phyloP scores from a whole-genome alignment of 495 filamentous ascomycete genomes.

The Podospora fimiseda region DNA sequence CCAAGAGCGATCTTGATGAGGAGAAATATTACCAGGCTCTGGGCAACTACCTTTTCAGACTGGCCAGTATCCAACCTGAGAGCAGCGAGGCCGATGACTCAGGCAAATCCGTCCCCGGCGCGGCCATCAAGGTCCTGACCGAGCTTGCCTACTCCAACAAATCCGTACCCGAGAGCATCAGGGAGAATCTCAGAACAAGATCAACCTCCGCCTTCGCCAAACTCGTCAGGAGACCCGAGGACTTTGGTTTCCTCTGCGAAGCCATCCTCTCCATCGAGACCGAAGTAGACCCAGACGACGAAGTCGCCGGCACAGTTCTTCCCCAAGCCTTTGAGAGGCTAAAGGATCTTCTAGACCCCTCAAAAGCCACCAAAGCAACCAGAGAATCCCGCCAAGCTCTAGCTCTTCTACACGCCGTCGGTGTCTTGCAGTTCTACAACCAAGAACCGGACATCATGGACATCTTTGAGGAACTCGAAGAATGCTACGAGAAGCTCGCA shows the following conservation, averaged over 20 bases:
- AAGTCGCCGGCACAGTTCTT: constrained; percentile 49
- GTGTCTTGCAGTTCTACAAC: constrained; percentile 82
- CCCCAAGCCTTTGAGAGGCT: constrained; percentile 59
- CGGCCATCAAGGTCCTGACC: constrained; percentile 39
- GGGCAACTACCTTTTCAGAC: constrained; percentile 49
- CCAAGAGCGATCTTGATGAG: constrained; percentile 27
- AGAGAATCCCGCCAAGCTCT: constrained; percentile 52
- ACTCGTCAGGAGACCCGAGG: constrained; percentile 56
- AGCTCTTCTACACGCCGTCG: constrained; percentile 76
- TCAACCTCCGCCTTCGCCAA: constrained; percentile 59
- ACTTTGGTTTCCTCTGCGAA: constrained; percentile 44
- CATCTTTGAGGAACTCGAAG: constrained; percentile 31
- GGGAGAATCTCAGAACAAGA: constrained; percentile 61
- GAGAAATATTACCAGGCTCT: constrained; percentile 42
- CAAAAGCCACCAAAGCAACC: constrained; percentile 33
- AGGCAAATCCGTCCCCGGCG: constrained; percentile 30
- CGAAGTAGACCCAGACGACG: constrained; percentile 53
- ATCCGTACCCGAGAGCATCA: constrained; percentile 51
- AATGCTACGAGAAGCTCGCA: constrained; percentile 52
- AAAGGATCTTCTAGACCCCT: constrained; percentile 59
- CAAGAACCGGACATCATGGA: constrained; percentile 70
- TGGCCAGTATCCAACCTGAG: constrained; percentile 21
- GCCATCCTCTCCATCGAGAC: constrained; percentile 41
- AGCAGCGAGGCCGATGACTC: constrained; percentile 13
- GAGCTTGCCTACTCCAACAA: constrained; percentile 47